These are phyloP conservation scores for Trypanosoma melophagium DNA, from an alignment of 208 protist species.

Conservation along the genomic window DNA sequence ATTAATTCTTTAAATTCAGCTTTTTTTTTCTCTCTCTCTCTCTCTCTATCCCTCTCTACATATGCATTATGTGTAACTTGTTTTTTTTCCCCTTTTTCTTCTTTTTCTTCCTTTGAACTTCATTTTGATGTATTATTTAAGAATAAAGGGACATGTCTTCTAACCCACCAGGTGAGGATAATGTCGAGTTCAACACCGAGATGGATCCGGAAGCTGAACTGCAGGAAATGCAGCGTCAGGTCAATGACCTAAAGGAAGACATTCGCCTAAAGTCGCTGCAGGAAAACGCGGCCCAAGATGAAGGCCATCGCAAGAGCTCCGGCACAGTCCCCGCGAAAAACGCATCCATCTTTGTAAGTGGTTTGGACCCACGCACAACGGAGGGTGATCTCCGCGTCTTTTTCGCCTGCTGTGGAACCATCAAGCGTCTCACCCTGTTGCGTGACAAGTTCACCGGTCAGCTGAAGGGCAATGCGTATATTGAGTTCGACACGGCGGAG, in stretches of 20 bases:
- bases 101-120: conserved; percentile 6
- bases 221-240: conserved; percentile 75
- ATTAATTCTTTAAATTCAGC: no score
- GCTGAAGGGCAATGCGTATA: conserved; percentile 92
- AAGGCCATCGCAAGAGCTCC: conserved; percentile 76
- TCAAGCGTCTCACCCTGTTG: conserved; percentile 91
- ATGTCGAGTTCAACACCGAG: conserved; percentile 43
- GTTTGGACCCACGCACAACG: conserved; percentile 85
- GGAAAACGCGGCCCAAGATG: conserved; percentile 77
- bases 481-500: conserved; percentile 89
- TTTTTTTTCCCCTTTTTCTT: conserved; percentile 19
- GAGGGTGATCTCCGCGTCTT: conserved; percentile 92
- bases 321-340: conserved; percentile 42
- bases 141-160: conserved; percentile 24
- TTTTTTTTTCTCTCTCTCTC: background rate
- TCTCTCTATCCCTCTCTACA: background rate
- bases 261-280: conserved; percentile 79
- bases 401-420: conserved; percentile 87
- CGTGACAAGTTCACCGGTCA: conserved; percentile 87
- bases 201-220: conserved; percentile 70
- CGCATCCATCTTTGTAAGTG: conserved; percentile 92
- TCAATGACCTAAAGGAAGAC: conserved; percentile 86
- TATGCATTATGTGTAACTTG: background rate
- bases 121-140: conserved; percentile 25
- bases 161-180: conserved; percentile 21